Evolutionary conservation across 345 rosid genomes (phyloP), one percentile per base, ranked within the genome.

Genomic region (Moricandia moricandioides): DNA sequence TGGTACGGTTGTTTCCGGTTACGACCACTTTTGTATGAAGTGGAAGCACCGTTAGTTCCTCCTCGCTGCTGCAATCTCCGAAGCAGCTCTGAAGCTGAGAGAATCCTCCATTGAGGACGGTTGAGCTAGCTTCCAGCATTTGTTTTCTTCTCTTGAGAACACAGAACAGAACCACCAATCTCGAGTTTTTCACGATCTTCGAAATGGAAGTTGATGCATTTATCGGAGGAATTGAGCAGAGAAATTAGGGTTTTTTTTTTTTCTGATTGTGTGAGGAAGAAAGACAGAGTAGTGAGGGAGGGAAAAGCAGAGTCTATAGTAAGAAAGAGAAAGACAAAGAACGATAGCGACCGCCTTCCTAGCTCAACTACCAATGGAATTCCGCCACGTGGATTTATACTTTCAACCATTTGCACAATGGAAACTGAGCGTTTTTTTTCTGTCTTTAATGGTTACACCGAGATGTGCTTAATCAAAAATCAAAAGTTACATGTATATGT

Each of bases 1-100:
- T 93, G 10, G 98, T 93, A 66, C 98, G 85, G 84, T 93, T 93
- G 84, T 93, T 93, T 5, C 98, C 98, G 10, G 97, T 93, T 6
- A 93, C 97, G 21, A 94, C 89, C 17, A 94, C 98, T 74, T 93
- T 93, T 8, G 98, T 93, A 70, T 93, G 97, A 66, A 96, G 96
- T 24, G 98, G 98, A 47, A 93, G 85, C 35, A 93, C 98, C 2
- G 98, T 78, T 6, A 93, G 87, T 83, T 93, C 98, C 77, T 93
- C 98, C 69, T 93, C 98, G 31, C 98, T 88, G 60, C 91, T 77
- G 3, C 61, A 69, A 69, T 89, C 67, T 85, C 90, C 96, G 24
- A 83, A 89, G 84, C 72, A 73, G 24, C 63, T 71, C 24, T 77
- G 77, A 0, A 77, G 61, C 56, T 77, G 72, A 71, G 76, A 65